Evolutionary conservation across 2,329 filamentous ascomycete species (phyloP).

Genomic region (Samsoniella hepiali): DNA sequence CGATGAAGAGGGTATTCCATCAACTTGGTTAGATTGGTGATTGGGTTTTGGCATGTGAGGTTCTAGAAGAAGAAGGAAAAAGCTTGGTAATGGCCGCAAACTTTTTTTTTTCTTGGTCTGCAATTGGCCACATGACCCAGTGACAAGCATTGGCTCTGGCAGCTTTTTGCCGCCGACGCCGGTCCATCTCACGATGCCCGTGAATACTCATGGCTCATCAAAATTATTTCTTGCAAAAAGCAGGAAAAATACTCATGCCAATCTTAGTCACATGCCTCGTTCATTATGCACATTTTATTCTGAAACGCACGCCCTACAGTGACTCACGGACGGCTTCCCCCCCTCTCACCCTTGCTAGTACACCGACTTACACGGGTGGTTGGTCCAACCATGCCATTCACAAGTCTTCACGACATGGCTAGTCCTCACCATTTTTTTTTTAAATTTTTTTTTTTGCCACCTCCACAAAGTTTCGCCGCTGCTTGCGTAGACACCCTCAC

Average conservation of each 20-base stretch:
- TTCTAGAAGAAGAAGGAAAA: neutral
- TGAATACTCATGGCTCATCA: too few relatives aligned
- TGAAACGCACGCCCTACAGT: neutral
- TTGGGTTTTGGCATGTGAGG: neutral
- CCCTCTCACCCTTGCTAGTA: neutral
- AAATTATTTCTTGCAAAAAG: too few relatives aligned
- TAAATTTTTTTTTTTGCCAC: neutral
- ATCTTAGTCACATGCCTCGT: neutral
- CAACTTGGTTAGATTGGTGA: neutral
- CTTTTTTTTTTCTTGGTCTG: too few relatives aligned
- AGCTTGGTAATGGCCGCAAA: too few relatives aligned
- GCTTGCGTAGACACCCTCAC: too few relatives aligned
- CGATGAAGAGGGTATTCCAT: neutral
- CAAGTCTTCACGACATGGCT: neutral
- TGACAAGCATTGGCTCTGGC: too few relatives aligned
- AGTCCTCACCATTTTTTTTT: neutral
- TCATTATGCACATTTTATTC: neutral
- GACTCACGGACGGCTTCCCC: neutral
- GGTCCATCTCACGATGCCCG: too few relatives aligned
- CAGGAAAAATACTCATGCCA: neutral
- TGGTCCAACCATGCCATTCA: neutral
- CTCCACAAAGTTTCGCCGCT: neutral
- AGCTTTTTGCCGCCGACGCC: too few relatives aligned
- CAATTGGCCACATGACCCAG: too few relatives aligned
- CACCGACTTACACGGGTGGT: neutral